Base-by-base conservation (phyloP, 2,329 filamentous ascomycete species). In the Corniculantispora saksenae region DNA sequence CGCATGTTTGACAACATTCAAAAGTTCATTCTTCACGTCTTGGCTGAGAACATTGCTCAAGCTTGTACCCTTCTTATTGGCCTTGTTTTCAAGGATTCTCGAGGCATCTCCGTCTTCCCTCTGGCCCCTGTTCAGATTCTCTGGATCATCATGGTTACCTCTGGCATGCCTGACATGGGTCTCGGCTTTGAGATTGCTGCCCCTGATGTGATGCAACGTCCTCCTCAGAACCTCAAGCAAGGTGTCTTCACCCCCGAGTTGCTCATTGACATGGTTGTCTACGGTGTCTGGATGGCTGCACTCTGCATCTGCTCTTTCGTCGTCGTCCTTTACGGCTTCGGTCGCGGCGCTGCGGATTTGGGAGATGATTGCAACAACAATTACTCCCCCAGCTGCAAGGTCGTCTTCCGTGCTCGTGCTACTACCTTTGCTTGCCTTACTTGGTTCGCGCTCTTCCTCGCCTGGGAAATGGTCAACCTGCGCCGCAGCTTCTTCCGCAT, bases 111-210 rank as follows among this genome's bases (percentile, higher is more conserved):
- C 0, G 89, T 92, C 6, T 92, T 92, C 72, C 89, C 89, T 0
- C 81, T 92, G 17, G 82, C 89, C 0, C 90, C 90, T 0, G 87
- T 92, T n/a, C 86, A 92, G 69, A 91, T 92, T 67, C 81, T 92
- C 50, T 92, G 89, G 90, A 88, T 93, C 67, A 92, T 92, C 71
- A 92, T 92, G 89, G 84, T 92, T 63, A 92, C 90, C 0, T 91
- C 88, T 38, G 87, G 86, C 57, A 82, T 92, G 71, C 89, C 90
- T 3, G 90, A 91, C 67, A 91, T 92, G 88, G 90, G 89, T 66
- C 82, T 92, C 3, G 89, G 90, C 2, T 89, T 91, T 76, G 90
- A 92, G 75, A 79, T 84, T 63, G 89, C 89, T 0, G 86, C 87
- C 0, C 85, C 89, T 0, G 89, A 92, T 72, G 87, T 92, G 66